A percentile compares a stretch with the other conserved stretches of the same genome.
phyloP scores from a whole-genome alignment of 805 yeast species.

The Komagataella mondaviorum region DNA sequence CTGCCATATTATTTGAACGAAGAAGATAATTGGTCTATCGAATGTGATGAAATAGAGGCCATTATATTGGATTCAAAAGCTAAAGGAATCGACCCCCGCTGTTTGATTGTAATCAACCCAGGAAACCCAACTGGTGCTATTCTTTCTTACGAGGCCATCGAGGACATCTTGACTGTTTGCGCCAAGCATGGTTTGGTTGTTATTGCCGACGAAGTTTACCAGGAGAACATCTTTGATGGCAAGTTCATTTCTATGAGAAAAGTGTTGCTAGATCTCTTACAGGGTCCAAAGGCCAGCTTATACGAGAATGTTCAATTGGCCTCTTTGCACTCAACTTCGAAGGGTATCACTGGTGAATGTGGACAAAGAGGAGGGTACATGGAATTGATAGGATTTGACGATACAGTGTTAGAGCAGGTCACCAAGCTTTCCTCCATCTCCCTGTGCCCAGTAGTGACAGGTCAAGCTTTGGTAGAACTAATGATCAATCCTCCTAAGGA shows the following conservation, averaged over 20 bases:
- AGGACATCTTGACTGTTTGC: conserved; percentile 61
- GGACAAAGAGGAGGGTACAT: conserved; percentile 99
- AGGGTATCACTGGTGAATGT: conserved; percentile 97
- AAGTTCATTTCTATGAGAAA: conserved; percentile 77
- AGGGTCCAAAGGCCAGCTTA: conserved; percentile 30
- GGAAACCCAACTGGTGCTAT: conserved; percentile 98
- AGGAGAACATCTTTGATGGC: conserved; percentile 77
- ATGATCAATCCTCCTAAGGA: conserved; percentile 84
- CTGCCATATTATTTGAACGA: conserved; percentile 84
- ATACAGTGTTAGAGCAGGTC: conserved; percentile 55
- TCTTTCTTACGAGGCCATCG: conserved; percentile 50
- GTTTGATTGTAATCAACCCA: conserved; percentile 90
- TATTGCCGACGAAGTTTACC: conserved; percentile 97
- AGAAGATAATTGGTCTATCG: conserved; percentile 70
- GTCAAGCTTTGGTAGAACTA: conserved; percentile 85
- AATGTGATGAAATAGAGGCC: conserved; percentile 46
- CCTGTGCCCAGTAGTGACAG: conserved; percentile 87
- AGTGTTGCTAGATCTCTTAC: conserved; percentile 54
- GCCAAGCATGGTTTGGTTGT: conserved; percentile 76
- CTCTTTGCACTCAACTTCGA: conserved; percentile 93
- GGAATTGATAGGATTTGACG: conserved; percentile 77
- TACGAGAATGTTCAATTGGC: conserved; percentile 76
- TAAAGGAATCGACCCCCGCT: conserved; percentile 51
- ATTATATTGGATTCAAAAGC: conserved; percentile 33
- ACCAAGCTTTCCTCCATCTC: conserved; percentile 84